These are phyloP conservation scores for Gastrolobium bilobum DNA, from an alignment of 306 rosid species.

Conservation along the genomic window DNA sequence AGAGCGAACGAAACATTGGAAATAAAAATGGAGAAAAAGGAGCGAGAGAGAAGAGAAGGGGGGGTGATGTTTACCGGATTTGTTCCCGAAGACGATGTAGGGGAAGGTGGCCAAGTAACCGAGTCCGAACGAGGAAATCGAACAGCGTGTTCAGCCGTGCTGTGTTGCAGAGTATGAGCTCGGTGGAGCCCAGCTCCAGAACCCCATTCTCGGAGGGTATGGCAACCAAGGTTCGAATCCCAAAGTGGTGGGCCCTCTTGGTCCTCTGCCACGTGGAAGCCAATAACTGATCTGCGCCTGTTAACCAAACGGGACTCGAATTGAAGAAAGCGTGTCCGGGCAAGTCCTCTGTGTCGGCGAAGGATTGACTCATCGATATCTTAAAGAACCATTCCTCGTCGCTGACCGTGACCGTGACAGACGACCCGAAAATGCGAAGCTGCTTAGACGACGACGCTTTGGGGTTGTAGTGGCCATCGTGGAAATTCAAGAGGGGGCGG, in stretches of 20 bases:
- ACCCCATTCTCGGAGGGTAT: conserved; percentile 68
- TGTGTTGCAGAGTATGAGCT: background rate
- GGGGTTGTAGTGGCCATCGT: conserved; percentile 68
- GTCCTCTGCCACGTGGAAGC: conserved; percentile 64
- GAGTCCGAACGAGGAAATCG: too few species aligned
- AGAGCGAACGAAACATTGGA: too few species aligned
- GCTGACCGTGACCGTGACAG: conserved; percentile 46
- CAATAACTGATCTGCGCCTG: conserved; percentile 46
- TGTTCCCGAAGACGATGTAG: too few species aligned
- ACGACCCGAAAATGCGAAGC: conserved; percentile 58
- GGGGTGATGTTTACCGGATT: too few species aligned
- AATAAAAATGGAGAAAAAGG: too few species aligned
- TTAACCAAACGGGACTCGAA: conserved; percentile 60
- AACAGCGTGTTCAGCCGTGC: too few species aligned
- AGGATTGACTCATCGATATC: conserved; percentile 71
- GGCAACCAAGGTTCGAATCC: conserved; percentile 69
- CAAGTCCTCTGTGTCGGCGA: conserved; percentile 57
- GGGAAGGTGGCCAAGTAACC: too few species aligned
- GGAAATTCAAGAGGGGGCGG: conserved; percentile 65
- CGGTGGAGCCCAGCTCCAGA: conserved; percentile 72
- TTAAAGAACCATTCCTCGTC: conserved; percentile 82
- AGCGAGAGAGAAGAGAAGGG: too few species aligned
- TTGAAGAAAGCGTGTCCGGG: conserved; percentile 62
- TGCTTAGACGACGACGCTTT: conserved; percentile 38
- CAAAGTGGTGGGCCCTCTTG: conserved; percentile 60